A percentile compares a stretch with the other conserved stretches of the same genome.
phyloP scores from a whole-genome alignment of 805 yeast species.

The Cyberlindnera maclurae region DNA sequence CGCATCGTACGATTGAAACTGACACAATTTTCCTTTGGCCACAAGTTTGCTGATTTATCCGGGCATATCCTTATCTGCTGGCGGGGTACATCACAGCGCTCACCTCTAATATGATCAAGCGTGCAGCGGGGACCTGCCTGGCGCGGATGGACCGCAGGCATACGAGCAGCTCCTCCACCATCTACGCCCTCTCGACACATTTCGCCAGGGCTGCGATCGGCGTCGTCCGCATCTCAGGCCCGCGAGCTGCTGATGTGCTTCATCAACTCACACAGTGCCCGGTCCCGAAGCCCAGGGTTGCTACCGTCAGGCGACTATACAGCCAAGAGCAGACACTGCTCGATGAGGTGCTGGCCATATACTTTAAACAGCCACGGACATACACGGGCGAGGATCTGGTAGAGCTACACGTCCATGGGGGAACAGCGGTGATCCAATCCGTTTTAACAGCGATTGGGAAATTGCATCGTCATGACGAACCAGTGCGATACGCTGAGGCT shows the following conservation, averaged over 20 bases:
- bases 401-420: constrained; percentile 93
- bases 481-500: constrained; percentile 77
- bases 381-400: constrained; percentile 90
- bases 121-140: no score
- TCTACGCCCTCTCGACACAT: constrained; percentile 86
- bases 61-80: no score
- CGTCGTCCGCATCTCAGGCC: constrained; percentile 76
- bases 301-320: constrained; percentile 54
- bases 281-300: constrained; percentile 42
- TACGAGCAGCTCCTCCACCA: constrained; percentile 40
- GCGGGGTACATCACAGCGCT: no score
- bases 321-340: constrained; percentile 33
- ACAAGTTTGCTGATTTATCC: no score
- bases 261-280: constrained; percentile 36
- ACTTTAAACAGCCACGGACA: constrained; percentile 65
- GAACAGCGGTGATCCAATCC: constrained; percentile 71
- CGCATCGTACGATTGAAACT: constrained; percentile 1
- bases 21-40: not conserved
- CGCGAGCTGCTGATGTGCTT: constrained; percentile 38
- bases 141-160: no score
- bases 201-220: constrained; percentile 81
- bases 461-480: constrained; percentile 39
- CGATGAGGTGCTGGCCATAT: constrained; percentile 72
- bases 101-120: no score
- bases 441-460: constrained; percentile 55